These are phyloP conservation scores for Pyrus communis DNA, from an alignment of 306 rosid genomes.

Conservation along the genomic window DNA sequence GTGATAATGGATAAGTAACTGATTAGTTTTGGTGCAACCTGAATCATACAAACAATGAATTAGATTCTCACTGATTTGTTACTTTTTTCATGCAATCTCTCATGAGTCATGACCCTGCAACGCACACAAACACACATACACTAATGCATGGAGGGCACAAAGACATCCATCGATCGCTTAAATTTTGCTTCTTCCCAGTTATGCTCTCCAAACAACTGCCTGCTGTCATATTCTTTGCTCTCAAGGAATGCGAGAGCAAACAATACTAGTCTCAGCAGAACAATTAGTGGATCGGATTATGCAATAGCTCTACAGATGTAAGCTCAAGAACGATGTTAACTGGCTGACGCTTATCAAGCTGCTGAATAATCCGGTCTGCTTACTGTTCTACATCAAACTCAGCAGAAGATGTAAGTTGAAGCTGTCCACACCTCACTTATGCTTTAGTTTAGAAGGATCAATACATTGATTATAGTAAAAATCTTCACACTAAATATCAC, in stretches of 20 bases:
- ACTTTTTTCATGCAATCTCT: too few relatives aligned
- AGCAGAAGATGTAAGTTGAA: not conserved
- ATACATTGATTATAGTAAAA: not conserved
- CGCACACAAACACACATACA: not conserved
- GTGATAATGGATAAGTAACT: too few relatives aligned
- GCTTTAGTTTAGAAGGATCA: not conserved
- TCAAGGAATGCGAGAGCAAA: not conserved
- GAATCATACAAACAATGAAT: too few relatives aligned
- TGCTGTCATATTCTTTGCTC: constrained; percentile 17
- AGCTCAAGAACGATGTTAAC: not conserved
- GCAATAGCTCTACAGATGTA: not conserved
- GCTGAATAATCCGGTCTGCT: not conserved
- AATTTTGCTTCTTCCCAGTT: constrained; percentile 18
- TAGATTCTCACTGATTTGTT: too few relatives aligned
- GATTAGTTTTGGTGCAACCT: too few relatives aligned
- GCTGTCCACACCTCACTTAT: not conserved
- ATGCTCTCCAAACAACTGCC: constrained; percentile 11
- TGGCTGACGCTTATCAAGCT: not conserved
- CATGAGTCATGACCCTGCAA: not conserved
- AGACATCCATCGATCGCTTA: not conserved
- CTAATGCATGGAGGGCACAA: constrained; percentile 17
- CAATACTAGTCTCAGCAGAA: not conserved
- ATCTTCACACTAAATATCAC: not conserved
- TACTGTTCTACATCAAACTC: not conserved
- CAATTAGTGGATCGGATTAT: not conserved